Evolutionary conservation across 192 early-diverging fungal genomes (phyloP).

Genomic region (Pecoramyces ruminantium): DNA sequence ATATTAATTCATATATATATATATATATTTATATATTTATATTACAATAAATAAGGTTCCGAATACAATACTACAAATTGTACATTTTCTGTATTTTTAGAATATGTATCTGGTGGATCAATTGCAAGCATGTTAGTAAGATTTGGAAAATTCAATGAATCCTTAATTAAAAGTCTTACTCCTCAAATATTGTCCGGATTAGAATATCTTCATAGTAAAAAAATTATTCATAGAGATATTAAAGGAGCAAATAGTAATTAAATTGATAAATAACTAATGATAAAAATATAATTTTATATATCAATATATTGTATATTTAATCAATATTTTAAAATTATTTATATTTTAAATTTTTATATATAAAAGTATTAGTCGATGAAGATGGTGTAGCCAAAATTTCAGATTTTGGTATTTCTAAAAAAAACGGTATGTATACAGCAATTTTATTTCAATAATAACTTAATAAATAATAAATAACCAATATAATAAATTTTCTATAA

Average conservation of each 20-base stretch:
- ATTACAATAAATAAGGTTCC: no score
- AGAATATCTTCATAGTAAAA: slow-evolving; percentile 80
- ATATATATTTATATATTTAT: no score
- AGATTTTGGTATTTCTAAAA: slow-evolving; percentile 99
- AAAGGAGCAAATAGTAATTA: slow-evolving; percentile 50
- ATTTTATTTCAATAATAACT: no score
- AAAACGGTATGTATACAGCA: slow-evolving; percentile 20
- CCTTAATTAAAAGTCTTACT: slow-evolving; percentile 67
- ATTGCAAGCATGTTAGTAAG: slow-evolving; percentile 65
- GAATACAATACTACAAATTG: no score
- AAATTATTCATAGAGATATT: slow-evolving; percentile 93
- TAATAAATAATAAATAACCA: no score
- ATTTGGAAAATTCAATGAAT: slow-evolving; percentile 75
- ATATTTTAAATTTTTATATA: no score
- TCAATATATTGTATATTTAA: no score
- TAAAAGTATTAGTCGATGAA: slow-evolving; percentile 61
- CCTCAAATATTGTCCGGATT: slow-evolving; percentile 84
- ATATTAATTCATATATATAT: no score
- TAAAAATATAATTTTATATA: no score
- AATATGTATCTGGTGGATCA: slow-evolving; percentile 96
- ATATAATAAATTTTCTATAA: no score
- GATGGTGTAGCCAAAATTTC: slow-evolving; percentile 91
- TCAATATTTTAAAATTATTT: no score
- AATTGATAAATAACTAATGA: no score
- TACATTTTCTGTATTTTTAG: slow-evolving; percentile 80